Percentiles rank a stretch among this genome's conserved stretches.
Conservation (phyloP, 2,329 filamentous ascomycete species). For the Tolypocladium paradoxum region DNA sequence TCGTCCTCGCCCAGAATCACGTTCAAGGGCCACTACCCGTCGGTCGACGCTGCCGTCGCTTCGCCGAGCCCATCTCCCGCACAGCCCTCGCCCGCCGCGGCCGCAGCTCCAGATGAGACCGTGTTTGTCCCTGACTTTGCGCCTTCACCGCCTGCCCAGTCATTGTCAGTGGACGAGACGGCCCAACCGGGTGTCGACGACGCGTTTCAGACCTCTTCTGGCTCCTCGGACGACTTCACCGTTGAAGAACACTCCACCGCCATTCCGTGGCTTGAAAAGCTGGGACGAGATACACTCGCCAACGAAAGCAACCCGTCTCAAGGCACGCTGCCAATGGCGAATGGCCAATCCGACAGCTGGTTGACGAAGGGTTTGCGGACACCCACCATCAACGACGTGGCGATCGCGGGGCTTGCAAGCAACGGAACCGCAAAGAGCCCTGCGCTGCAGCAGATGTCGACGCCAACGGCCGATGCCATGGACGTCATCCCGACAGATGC, state of each 20-base stretch:
- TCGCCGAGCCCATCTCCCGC: not conserved
- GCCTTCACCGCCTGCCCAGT: not conserved
- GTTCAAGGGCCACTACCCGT: conserved; percentile 2
- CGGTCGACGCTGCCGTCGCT: not conserved
- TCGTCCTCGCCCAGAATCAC: conserved; percentile 13
- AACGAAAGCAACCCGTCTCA: not conserved
- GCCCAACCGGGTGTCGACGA: not conserved
- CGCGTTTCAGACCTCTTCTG: not conserved
- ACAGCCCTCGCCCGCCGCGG: not conserved
- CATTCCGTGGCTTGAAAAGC: not conserved
- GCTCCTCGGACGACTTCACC: not conserved
- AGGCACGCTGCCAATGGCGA: not conserved
- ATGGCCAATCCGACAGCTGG: not conserved
- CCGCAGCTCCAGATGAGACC: not conserved
- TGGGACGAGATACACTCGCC: not conserved
- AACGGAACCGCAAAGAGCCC: not conserved
- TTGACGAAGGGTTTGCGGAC: not conserved
- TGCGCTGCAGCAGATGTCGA: not conserved
- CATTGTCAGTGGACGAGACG: not conserved
- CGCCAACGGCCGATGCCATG: not conserved
- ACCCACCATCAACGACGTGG: not conserved
- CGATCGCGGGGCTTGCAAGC: not conserved
- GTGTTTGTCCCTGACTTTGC: not conserved
- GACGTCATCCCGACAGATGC: not conserved
- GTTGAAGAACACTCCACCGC: not conserved